Conservation (phyloP, 306 rosid species). For the Quercus aquifolioides region DNA sequence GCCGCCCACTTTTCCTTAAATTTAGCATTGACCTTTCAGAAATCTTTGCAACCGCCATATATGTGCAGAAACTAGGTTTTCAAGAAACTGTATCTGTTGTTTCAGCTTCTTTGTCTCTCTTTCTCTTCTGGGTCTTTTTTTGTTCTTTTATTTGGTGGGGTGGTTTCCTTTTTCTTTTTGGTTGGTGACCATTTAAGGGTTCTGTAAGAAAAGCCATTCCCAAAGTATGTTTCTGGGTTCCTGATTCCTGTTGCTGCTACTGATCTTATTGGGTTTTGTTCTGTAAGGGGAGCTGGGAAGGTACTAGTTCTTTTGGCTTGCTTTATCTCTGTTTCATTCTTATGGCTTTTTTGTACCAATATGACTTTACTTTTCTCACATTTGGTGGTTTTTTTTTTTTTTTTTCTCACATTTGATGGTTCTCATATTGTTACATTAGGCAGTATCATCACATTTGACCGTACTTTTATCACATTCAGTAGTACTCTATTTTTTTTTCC, state of each 20-base stretch:
- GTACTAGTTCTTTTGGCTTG: conserved; percentile 15
- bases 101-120: neutral
- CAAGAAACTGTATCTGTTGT: neutral
- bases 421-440: too few relatives aligned
- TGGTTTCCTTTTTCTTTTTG: neutral
- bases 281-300: conserved; percentile 19
- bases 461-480: too few relatives aligned
- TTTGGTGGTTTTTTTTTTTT: too few relatives aligned
- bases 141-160: neutral
- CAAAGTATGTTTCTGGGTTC: neutral
- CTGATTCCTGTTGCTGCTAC: conserved; percentile 4
- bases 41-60: neutral
- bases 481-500: too few relatives aligned
- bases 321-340: neutral
- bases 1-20: conserved; percentile 1
- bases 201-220: neutral
- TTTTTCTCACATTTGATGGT: too few relatives aligned
- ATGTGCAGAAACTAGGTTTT: conserved; percentile 2
- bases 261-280: neutral
- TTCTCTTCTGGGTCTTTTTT: neutral
- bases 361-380: too few relatives aligned
- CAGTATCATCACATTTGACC: too few relatives aligned
- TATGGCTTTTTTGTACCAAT: neutral
- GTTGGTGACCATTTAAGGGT: neutral
- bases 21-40: conserved; percentile 1